Evolutionary conservation across 2,329 filamentous ascomycete genomes (phyloP), one percentile per base, ranked within the genome.

Genomic region (Aaosphaeria arxii): DNA sequence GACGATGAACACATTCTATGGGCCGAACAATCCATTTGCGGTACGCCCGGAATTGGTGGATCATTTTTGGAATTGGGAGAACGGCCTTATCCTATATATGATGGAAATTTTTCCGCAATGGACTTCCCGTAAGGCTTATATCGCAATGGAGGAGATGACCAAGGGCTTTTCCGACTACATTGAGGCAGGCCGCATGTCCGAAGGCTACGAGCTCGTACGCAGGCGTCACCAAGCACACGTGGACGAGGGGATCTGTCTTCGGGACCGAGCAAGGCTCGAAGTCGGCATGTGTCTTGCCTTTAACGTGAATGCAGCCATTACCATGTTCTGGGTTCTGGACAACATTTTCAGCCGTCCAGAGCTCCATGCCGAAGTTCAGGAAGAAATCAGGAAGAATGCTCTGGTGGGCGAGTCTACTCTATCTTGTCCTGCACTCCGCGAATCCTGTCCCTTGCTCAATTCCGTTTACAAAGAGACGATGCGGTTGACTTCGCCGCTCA

Each of bases 381-480:
- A 66, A 0, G 76, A 79, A 50, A 55, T 78, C 3, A 50, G 53
- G 6, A 11, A 31, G 4, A 61, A 62, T 11, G 60, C 60, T 6
- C 42, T 65, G 11, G 32, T 48, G 4, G 49, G 44, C 1, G 48
- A 50, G 2, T 39, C 43, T 17, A 63, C 55, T 1, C 61, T 79
- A n/a, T 63, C 75, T 11, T 66, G 72, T 45, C 57, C 59, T 1
- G 56, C 54, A 2, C 65, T 79, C 7, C 68, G 71, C 31, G 57
- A 69, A 1, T 48, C 61, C 5, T 73, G 73, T 42, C 75, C 76
- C 0, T 58, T 78, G 5, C 60, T 81, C 5, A 61, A 74, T 11
- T 73, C 74, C 40, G 69, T 69, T 24, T 78, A 74, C 53, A 70
- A 72, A 28, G 77, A 80, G 54, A 69, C 69, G 0, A 60, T 79